These are phyloP conservation scores for Scortechinia acanthostroma DNA, from an alignment of 2,329 filamentous ascomycete genomes.

Conservation along the genomic window DNA sequence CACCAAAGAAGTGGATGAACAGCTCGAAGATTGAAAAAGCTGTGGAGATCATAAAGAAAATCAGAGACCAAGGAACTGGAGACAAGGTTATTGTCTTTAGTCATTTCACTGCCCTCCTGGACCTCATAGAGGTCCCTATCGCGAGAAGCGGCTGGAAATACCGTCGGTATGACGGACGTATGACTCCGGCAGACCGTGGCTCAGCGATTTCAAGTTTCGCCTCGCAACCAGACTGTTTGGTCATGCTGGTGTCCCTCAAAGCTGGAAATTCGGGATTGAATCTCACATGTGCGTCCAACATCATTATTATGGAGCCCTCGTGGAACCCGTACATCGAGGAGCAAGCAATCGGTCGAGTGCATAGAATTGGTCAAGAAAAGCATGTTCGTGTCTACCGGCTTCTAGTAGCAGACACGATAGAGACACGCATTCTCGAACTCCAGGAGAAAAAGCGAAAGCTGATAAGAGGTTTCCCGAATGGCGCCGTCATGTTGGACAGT, in stretches of 20 bases:
- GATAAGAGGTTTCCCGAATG: too few species aligned
- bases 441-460: constrained; percentile 74
- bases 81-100: constrained; percentile 80
- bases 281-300: constrained; percentile 72
- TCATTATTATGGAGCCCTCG: constrained; percentile 87
- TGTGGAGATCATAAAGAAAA: too few species aligned
- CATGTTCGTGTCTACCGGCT: constrained; percentile 76
- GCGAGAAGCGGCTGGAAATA: constrained; percentile 43
- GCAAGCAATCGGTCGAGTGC: constrained; percentile 82
- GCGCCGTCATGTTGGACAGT: too few species aligned
- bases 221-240: constrained; percentile 45
- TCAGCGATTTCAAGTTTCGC: constrained; percentile 61
- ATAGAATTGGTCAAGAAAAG: constrained; percentile 75
- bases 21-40: too few species aligned
- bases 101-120: constrained; percentile 73
- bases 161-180: constrained; percentile 70
- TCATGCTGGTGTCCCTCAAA: constrained; percentile 74
- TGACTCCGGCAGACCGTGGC: constrained; percentile 60
- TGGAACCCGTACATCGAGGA: constrained; percentile 93
- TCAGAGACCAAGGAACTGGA: constrained; percentile 18
- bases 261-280: constrained; percentile 83
- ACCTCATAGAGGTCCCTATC: constrained; percentile 70
- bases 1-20: too few species aligned
- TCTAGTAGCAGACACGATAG: constrained; percentile 70
- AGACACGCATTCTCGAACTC: constrained; percentile 75